phyloP scores from a whole-genome alignment of 768 basidiomycete species.

The Podaxis rugospora region DNA sequence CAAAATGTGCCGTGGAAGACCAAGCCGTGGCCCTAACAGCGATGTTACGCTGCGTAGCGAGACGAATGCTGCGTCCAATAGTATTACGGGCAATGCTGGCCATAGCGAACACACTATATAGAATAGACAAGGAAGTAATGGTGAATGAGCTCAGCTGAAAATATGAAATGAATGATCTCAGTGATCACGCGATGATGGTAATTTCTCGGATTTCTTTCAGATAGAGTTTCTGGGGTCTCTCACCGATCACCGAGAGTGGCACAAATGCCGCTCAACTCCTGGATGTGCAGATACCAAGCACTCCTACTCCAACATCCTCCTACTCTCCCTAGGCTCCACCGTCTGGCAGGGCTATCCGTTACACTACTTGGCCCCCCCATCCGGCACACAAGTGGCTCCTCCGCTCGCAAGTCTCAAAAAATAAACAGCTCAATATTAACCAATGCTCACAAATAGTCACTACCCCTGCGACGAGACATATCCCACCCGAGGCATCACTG shows the following conservation, averaged over 20 bases:
- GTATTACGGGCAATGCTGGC: conserved; percentile 3
- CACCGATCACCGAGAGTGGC: not conserved
- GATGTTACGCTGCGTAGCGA: conserved; percentile 1
- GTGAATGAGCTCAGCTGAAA: not conserved
- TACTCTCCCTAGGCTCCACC: not conserved
- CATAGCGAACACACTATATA: not conserved
- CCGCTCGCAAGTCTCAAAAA: no score
- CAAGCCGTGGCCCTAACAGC: conserved; percentile 2
- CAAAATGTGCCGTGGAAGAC: conserved; percentile 11
- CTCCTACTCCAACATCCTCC: not conserved
- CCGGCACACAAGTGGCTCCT: no score
- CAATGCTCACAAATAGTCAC: no score
- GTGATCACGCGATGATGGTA: not conserved
- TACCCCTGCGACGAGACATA: no score
- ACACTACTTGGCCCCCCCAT: no score
- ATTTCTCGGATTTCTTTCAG: not conserved
- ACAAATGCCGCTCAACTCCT: not conserved
- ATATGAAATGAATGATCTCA: not conserved
- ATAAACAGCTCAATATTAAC: no score
- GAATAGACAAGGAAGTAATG: not conserved
- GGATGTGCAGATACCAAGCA: no score
- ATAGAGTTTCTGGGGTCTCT: not conserved
- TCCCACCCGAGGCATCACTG: no score
- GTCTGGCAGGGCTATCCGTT: no score
- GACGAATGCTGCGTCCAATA: not conserved